Evolutionary conservation across 495 filamentous ascomycete genomes (phyloP).

Genomic region (Acidiella bohemica): DNA sequence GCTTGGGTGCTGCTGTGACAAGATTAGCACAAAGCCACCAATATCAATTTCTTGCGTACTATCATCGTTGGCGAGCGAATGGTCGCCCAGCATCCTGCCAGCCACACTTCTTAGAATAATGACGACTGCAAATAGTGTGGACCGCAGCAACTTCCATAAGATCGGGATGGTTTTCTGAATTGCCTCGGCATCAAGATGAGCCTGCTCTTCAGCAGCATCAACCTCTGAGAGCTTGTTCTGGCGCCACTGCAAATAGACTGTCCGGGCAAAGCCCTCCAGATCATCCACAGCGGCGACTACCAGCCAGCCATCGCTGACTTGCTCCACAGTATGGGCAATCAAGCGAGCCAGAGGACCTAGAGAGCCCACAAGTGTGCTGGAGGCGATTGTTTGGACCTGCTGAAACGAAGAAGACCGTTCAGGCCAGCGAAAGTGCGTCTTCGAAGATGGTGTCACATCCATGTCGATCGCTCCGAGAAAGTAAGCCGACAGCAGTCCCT

Average conservation of each 20-base stretch:
- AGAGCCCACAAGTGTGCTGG: slow-evolving; percentile 59
- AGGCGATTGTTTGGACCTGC: slow-evolving; percentile 30
- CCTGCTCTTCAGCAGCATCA: slow-evolving; percentile 59
- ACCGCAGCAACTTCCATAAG: slow-evolving; percentile 73
- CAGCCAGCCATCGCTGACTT: slow-evolving; percentile 43
- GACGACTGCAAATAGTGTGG: slow-evolving; percentile 65
- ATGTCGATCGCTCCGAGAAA: slow-evolving; percentile 66
- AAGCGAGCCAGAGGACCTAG: slow-evolving; percentile 70
- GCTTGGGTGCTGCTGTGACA: slow-evolving; percentile 43
- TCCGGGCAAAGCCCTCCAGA: slow-evolving; percentile 54
- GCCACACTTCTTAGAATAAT: slow-evolving; percentile 61
- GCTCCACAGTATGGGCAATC: slow-evolving; percentile 57
- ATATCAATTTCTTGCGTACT: slow-evolving; percentile 31
- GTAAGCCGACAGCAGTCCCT: slow-evolving; percentile 72
- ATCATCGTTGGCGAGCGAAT: slow-evolving; percentile 37
- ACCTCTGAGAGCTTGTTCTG: slow-evolving; percentile 72
- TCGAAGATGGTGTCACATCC: slow-evolving; percentile 50
- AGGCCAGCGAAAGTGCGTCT: slow-evolving; percentile 61
- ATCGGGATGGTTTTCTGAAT: slow-evolving; percentile 53
- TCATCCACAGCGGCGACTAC: slow-evolving; percentile 59
- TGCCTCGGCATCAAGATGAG: slow-evolving; percentile 57
- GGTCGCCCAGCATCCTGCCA: slow-evolving; percentile 49
- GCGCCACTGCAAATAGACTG: slow-evolving; percentile 67
- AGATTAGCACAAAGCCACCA: neutral
- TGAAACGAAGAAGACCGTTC: slow-evolving; percentile 39